Conservation (phyloP, 306 rosid species). For the Gynostemma pentaphyllum region DNA sequence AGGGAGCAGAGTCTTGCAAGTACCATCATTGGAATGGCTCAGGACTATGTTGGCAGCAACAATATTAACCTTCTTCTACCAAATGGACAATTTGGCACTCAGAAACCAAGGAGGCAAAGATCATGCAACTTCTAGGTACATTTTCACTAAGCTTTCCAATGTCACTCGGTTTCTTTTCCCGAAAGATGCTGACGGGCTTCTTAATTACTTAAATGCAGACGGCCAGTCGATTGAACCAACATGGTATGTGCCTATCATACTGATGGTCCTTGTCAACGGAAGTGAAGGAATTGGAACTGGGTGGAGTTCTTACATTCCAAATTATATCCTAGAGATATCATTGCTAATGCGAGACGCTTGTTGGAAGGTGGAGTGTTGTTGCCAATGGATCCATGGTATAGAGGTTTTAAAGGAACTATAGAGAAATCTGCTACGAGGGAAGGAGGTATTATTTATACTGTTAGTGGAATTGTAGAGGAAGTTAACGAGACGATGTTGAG, state of each 20-base stretch:
- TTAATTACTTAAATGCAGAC: constrained; percentile 82
- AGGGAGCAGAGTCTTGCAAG: constrained; percentile 84
- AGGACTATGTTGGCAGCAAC: constrained; percentile 87
- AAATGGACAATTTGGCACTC: constrained; percentile 94
- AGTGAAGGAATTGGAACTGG: constrained; percentile 95
- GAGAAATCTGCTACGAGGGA: constrained; percentile 57
- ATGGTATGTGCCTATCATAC: constrained; percentile 85
- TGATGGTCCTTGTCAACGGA: constrained; percentile 84
- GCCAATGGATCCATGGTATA: constrained; percentile 99
- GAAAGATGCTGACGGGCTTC: constrained; percentile 73
- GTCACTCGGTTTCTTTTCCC: constrained; percentile 68
- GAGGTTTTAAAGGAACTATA: constrained; percentile 66
- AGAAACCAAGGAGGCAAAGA: constrained; percentile 91
- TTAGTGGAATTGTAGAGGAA: constrained; percentile 59
- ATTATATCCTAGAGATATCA: constrained; percentile 85
- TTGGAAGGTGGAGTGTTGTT: constrained; percentile 38
- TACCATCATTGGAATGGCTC: constrained; percentile 90
- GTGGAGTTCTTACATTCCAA: constrained; percentile 88
- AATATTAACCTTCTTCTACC: constrained; percentile 80
- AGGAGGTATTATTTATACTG: constrained; percentile 31
- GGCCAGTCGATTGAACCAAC: constrained; percentile 75
- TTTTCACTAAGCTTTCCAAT: constrained; percentile 46
- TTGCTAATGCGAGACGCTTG: constrained; percentile 60
- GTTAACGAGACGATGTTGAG: constrained; percentile 48
- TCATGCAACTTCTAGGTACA: constrained; percentile 82